Base-by-base conservation (phyloP, 768 basidiomycete species). In the Russula earlei region DNA sequence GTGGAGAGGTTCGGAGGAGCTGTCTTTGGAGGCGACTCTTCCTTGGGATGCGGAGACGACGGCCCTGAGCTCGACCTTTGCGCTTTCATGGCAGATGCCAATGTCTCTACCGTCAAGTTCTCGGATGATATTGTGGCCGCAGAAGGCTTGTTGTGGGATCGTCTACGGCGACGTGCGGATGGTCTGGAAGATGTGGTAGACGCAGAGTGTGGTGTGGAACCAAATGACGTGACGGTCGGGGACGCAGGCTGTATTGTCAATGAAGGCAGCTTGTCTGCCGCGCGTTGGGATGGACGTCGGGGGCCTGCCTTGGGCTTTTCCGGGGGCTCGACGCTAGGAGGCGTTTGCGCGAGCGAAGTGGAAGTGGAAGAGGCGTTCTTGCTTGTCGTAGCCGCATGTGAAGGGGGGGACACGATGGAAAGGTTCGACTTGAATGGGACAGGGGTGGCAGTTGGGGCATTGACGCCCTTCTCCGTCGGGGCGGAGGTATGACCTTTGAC, bases 1-100 rank as follows among this genome's bases (percentile, higher is more conserved):
- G 65, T 64, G 42, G 64, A 55, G 55, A 83, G 71, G 57, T 84
- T 85, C 9, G 82, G 83, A 38, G 83, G 83, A 5, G 76, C 64
- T 61, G 85, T 82, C 65, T 82, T 84, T 24, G 73, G 64, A 5
- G 68, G 14, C 2, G 33, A 36, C 5, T 38, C 24, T 6, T 38
- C 24, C 24, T 57, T 57, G 20, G 33, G 73, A 9, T 22, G 54
- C 8, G 59, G 61, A 11, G 61, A 62, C 17, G 59, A 50, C 15
- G 58, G 54, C 33, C 49, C 59, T 8, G 61, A 60, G 20, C 47
- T 51, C 2, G 58, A 29, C 25, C 53, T 60, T 40, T 48, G 49
- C 6, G 46, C 50, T 14, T 51, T 49, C 59, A 74, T 52, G 67
- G 62, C 38, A n/a, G 50, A 44, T 3, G 54, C 38, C 29, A 49